phyloP scores from a whole-genome alignment of 2,329 filamentous ascomycete species.

The Aspergillus fructus region DNA sequence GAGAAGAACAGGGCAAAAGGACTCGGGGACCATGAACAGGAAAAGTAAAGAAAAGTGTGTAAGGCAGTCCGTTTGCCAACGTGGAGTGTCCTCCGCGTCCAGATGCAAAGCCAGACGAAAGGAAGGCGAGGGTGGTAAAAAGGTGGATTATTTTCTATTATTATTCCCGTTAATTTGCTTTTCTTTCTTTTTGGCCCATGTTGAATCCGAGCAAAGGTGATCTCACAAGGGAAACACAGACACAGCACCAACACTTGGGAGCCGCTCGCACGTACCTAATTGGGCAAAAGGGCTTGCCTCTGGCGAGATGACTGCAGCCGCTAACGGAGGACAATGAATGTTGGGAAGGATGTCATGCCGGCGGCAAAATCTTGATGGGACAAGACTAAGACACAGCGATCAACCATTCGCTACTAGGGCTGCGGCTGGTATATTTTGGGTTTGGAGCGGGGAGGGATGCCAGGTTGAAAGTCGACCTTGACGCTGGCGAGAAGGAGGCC shows the following conservation, averaged over 20 bases:
- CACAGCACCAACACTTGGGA: constrained; percentile 11
- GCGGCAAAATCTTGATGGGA: constrained; percentile 25
- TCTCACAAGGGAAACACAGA: constrained; percentile 5
- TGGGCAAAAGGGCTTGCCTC: constrained; percentile 21
- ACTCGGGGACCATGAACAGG: constrained; percentile 4
- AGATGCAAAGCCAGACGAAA: constrained; percentile 13
- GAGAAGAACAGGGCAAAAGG: constrained; percentile 3
- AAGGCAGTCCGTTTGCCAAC: constrained; percentile 18
- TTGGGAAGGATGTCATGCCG: constrained; percentile 23
- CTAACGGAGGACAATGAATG: constrained; percentile 24
- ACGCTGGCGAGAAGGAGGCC: constrained; percentile 6
- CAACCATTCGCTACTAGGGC: constrained; percentile 17
- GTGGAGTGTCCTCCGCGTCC: constrained; percentile 15
- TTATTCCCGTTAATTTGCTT: constrained; percentile 5
- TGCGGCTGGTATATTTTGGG: constrained; percentile 7
- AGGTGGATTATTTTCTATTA: constrained; percentile 14
- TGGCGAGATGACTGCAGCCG: constrained; percentile 21
- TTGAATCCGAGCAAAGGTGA: constrained; percentile 2
- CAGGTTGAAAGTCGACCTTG: background rate
- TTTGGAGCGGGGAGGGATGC: constrained; percentile 1
- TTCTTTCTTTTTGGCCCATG: background rate
- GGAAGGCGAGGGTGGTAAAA: constrained; percentile 1
- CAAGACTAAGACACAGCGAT: constrained; percentile 9
- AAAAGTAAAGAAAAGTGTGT: constrained; percentile 13
- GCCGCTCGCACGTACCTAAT: constrained; percentile 16